A percentile compares a stretch with the other conserved stretches of the same genome.
Conservation (phyloP, 129 eudicot species). For the Ambrosia trifida region DNA sequence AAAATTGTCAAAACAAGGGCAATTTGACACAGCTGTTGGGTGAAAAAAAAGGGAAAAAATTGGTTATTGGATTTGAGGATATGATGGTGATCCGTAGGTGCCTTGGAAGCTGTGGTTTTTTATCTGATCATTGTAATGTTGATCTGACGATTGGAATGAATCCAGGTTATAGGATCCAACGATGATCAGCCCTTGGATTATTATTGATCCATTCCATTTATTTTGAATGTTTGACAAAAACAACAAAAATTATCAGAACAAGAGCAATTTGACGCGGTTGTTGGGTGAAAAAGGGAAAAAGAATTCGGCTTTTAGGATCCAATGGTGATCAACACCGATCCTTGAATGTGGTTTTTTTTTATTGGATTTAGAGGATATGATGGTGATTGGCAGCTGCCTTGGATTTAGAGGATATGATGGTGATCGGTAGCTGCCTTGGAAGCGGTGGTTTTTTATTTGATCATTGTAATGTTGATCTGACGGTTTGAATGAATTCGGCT, state of each 20-base stretch:
- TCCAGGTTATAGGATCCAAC: background rate
- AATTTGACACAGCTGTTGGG: background rate
- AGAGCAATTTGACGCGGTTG: background rate
- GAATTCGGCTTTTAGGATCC: no score
- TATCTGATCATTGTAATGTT: background rate
- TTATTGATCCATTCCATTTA: constrained; percentile 7
- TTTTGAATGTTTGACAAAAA: background rate
- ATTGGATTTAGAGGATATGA: background rate
- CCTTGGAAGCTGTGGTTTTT: background rate
- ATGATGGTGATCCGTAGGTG: constrained; percentile 5
- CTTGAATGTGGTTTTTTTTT: no score
- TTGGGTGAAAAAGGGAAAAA: background rate
- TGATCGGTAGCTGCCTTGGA: constrained; percentile 9
- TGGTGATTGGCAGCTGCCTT: background rate
- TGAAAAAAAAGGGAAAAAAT: background rate
- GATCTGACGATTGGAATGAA: constrained; percentile 11
- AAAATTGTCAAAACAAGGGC: background rate
- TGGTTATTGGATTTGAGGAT: background rate
- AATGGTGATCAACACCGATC: no score
- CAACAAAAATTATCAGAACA: background rate
- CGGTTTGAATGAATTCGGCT: constrained; percentile 5
- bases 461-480: background rate
- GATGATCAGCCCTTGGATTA: constrained; percentile 18
- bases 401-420: background rate
- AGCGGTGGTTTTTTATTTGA: background rate